A percentile compares a stretch with the other conserved stretches of the same genome.
phyloP scores from a whole-genome alignment of 2,329 filamentous ascomycete species.

The Penicillium sp. region DNA sequence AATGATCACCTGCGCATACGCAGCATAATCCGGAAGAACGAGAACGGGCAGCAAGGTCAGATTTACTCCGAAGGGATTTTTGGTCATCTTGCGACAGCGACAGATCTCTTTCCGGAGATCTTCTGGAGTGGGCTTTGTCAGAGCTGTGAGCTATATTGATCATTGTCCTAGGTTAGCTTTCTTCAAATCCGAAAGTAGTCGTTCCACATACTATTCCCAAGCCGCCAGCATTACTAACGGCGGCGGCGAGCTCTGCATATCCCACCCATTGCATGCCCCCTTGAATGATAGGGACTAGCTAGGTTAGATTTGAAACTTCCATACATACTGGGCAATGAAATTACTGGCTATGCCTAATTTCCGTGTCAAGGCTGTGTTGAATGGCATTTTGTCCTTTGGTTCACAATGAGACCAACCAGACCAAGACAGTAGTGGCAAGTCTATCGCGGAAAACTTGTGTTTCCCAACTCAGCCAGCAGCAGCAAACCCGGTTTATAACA shows the following conservation, averaged over 20 bases:
- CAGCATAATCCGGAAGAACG: constrained; percentile 87
- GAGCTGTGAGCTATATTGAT: constrained; percentile 53
- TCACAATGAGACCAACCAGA: background rate
- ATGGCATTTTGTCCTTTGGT: constrained; percentile 57
- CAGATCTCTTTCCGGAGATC: constrained; percentile 93
- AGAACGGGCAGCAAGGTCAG: constrained; percentile 90
- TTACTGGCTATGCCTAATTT: constrained; percentile 60
- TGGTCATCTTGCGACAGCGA: constrained; percentile 74
- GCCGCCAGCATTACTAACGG: constrained; percentile 60
- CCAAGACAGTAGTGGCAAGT: background rate
- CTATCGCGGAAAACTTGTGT: background rate
- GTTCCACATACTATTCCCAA: constrained; percentile 55
- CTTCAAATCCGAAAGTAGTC: background rate
- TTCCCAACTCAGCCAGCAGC: background rate
- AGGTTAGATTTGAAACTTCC: constrained; percentile 11
- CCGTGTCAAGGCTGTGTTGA: constrained; percentile 68
- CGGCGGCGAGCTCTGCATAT: constrained; percentile 59
- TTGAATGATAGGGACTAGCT: constrained; percentile 55
- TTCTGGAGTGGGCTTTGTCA: constrained; percentile 91
- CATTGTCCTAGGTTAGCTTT: background rate
- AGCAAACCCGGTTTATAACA: background rate
- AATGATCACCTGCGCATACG: constrained; percentile 89
- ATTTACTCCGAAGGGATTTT: constrained; percentile 81
- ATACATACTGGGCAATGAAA: background rate
- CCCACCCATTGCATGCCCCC: constrained; percentile 64